Conservation (phyloP, 106 monocot genomes). For the Dioscorea dumetorum region DNA sequence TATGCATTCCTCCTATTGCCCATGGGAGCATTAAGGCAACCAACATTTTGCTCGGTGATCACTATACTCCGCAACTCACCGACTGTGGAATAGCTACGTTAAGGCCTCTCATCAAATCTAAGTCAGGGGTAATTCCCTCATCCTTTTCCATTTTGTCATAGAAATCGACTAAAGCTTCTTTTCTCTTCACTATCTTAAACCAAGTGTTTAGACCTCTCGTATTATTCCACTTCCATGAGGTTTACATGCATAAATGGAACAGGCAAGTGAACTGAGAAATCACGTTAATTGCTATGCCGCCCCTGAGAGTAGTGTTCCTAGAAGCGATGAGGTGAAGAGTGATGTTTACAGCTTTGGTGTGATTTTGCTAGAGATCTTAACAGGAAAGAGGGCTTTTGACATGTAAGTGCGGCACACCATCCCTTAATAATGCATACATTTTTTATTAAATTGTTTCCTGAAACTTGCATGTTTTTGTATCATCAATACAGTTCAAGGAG, state of each 20-base stretch:
- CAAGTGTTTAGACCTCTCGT: neutral
- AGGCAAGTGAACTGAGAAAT: slow-evolving; percentile 17
- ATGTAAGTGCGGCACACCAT: slow-evolving; percentile 18
- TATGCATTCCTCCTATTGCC: slow-evolving; percentile 46
- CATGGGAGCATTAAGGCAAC: slow-evolving; percentile 59
- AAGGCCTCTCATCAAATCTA: slow-evolving; percentile 16
- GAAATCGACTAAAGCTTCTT: too few relatives aligned
- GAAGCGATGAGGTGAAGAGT: slow-evolving; percentile 30
- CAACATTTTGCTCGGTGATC: slow-evolving; percentile 57
- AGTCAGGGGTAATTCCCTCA: slow-evolving; percentile 17
- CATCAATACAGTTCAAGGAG: slow-evolving; percentile 27
- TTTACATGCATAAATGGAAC: neutral
- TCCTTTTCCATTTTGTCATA: neutral
- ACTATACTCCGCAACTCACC: slow-evolving; percentile 36
- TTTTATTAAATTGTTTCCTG: too few relatives aligned
- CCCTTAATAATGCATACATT: neutral
- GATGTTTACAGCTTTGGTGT: slow-evolving; percentile 68
- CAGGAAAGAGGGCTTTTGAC: slow-evolving; percentile 65
- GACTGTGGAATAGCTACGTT: slow-evolving; percentile 47
- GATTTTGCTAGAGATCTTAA: slow-evolving; percentile 55
- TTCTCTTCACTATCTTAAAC: neutral
- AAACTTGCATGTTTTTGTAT: too few relatives aligned
- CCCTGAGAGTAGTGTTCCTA: slow-evolving; percentile 29
- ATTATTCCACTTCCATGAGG: neutral
- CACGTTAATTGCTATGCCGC: slow-evolving; percentile 40